These are phyloP conservation scores for Colletotrichum sp. DNA, from an alignment of 2,329 filamentous ascomycete species.

Conservation along the genomic window DNA sequence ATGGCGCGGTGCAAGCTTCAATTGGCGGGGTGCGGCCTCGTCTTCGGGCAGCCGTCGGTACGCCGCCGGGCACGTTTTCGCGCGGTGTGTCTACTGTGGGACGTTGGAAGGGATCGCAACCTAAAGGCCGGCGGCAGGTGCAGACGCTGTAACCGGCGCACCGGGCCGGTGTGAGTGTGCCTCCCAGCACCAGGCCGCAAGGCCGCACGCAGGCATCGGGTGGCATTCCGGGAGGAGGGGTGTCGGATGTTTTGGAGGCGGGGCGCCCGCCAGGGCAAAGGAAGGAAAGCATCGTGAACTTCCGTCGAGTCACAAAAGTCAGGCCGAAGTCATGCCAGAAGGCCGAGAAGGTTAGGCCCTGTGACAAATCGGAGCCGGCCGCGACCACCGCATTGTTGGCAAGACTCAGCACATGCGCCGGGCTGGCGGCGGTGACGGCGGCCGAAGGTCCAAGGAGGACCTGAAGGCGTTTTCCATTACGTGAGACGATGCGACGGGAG, in stretches of 20 bases:
- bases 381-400: not conserved
- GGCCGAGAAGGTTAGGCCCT: not conserved
- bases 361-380: not conserved
- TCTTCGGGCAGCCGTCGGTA: not conserved
- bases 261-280: not conserved
- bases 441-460: not conserved
- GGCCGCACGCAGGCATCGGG: not conserved
- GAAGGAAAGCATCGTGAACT: not conserved
- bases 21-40: not conserved
- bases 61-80: not conserved
- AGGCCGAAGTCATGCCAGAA: slow-evolving; percentile 3
- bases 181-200: not conserved
- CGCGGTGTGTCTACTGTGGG: not conserved
- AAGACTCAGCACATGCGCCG: not conserved
- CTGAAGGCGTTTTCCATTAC: not conserved
- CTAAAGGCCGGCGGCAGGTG: not conserved
- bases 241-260: not conserved
- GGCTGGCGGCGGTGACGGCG: not conserved
- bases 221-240: not conserved
- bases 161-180: not conserved
- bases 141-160: not conserved
- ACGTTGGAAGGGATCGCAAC: not conserved
- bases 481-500: not conserved
- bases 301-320: not conserved
- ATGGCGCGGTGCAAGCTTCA: not conserved